Percentiles rank a stretch among this genome's conserved stretches.
These are phyloP conservation scores for Eimeria necatrix DNA, from an alignment of 169 alveolate genomes.

Conservation along the genomic window DNA sequence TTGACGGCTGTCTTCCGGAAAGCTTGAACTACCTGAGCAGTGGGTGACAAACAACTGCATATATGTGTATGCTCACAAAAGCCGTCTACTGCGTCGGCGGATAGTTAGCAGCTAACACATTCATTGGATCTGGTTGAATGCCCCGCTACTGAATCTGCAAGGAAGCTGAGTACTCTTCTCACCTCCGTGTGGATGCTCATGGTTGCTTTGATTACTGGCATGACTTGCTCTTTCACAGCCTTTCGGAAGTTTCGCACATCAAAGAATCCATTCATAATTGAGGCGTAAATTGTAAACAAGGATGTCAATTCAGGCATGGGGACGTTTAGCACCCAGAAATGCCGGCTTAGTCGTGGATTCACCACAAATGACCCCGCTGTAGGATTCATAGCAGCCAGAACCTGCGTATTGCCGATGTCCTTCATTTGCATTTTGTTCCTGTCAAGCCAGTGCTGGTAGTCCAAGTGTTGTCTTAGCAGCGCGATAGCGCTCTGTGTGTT, in stretches of 20 bases:
- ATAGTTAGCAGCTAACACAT: no score
- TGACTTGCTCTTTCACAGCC: slow-evolving; percentile 93
- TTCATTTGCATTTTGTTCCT: slow-evolving; percentile 94
- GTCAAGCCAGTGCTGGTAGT: slow-evolving; percentile 96
- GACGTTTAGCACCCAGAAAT: slow-evolving; percentile 96
- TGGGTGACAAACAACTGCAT: not conserved
- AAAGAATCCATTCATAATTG: slow-evolving; percentile 95
- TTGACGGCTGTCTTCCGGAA: slow-evolving; percentile 97
- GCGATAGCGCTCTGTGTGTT: slow-evolving; percentile 97
- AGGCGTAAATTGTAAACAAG: slow-evolving; percentile 94
- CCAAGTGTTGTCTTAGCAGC: slow-evolving; percentile 95
- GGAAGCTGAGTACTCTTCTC: slow-evolving; percentile 77
- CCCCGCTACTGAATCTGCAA: not conserved
- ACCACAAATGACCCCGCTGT: slow-evolving; percentile 97
- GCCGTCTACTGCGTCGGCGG: no score
- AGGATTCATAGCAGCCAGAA: slow-evolving; percentile 96
- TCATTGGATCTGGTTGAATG: no score
- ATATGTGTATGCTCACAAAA: not conserved
- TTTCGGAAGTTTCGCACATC: slow-evolving; percentile 91
- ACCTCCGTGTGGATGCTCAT: slow-evolving; percentile 93
- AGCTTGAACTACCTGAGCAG: slow-evolving; percentile 78
- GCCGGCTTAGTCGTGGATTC: slow-evolving; percentile 96
- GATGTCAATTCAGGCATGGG: slow-evolving; percentile 97
- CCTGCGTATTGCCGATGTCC: slow-evolving; percentile 95
- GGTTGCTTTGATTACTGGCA: slow-evolving; percentile 95